Evolutionary conservation across 345 rosid species (phyloP).

Genomic region (Corchorus capsularis): DNA sequence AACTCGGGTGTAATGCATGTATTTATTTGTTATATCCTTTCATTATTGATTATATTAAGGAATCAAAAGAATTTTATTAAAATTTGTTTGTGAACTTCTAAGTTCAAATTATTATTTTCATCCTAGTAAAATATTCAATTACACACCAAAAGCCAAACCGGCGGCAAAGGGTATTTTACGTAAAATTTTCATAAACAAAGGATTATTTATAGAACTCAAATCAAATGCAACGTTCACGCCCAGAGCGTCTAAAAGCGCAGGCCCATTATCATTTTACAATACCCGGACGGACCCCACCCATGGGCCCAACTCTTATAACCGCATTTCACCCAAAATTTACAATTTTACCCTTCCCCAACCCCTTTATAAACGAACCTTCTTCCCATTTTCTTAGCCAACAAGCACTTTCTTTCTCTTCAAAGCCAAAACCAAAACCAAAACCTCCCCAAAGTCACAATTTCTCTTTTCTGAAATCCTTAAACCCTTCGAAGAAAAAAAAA

Average conservation of each 20-base stretch:
- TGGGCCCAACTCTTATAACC: constrained; percentile 24
- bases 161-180: background rate
- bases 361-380: constrained; percentile 45
- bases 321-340: background rate
- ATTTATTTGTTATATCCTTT: too few species aligned
- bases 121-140: background rate
- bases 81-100: background rate
- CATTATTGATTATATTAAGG: background rate
- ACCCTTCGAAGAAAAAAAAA: too few species aligned
- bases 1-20: too few species aligned
- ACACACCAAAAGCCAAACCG: background rate
- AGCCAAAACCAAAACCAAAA: background rate
- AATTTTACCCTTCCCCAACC: constrained; percentile 10
- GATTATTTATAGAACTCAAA: too few species aligned
- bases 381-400: constrained; percentile 31
- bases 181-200: background rate
- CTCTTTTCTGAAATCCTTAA: too few species aligned
- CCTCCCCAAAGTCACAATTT: background rate
- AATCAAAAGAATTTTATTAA: background rate
- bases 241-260: background rate
- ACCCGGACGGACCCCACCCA: constrained; percentile 5
- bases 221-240: background rate
- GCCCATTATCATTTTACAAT: background rate
- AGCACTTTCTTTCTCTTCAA: background rate
- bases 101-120: background rate